Conservation (phyloP, 2,329 filamentous ascomycete species). For the Cyanodermella asteris region DNA sequence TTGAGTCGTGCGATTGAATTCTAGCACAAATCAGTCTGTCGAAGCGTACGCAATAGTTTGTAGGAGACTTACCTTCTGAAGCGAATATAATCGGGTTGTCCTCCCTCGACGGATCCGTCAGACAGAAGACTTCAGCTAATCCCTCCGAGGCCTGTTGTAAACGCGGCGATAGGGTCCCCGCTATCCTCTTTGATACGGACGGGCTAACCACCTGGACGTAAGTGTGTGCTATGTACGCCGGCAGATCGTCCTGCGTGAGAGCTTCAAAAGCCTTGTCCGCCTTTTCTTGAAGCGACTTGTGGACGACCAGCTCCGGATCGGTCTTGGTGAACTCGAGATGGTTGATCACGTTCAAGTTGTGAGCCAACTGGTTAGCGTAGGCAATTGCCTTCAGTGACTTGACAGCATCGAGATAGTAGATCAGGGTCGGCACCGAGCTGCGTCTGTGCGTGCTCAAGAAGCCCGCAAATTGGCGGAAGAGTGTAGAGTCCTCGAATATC, state of each 20-base stretch:
- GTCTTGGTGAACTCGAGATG: slow-evolving; percentile 33
- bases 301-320: slow-evolving; percentile 29
- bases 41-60: background rate
- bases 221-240: slow-evolving; percentile 47
- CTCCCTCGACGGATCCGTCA: slow-evolving; percentile 49
- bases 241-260: slow-evolving; percentile 45
- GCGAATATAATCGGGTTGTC: slow-evolving; percentile 63
- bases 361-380: slow-evolving; percentile 48
- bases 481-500: slow-evolving; percentile 42
- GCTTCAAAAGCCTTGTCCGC: slow-evolving; percentile 41
- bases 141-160: slow-evolving; percentile 52
- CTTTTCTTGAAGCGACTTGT: slow-evolving; percentile 37
- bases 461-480: slow-evolving; percentile 44
- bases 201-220: slow-evolving; percentile 48
- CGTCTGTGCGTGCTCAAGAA: slow-evolving; percentile 41
- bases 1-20: slow-evolving; percentile 22
- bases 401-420: slow-evolving; percentile 50
- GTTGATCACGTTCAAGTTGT: slow-evolving; percentile 34
- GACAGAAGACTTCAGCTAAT: slow-evolving; percentile 53
- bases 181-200: slow-evolving; percentile 46
- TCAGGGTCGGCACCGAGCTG: slow-evolving; percentile 42
- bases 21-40: no score
- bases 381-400: slow-evolving; percentile 51
- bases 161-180: slow-evolving; percentile 42
- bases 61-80: slow-evolving; percentile 36